These are phyloP conservation scores for Hypomyces perniciosus DNA, from an alignment of 2,329 filamentous ascomycete genomes.

Conservation along the genomic window DNA sequence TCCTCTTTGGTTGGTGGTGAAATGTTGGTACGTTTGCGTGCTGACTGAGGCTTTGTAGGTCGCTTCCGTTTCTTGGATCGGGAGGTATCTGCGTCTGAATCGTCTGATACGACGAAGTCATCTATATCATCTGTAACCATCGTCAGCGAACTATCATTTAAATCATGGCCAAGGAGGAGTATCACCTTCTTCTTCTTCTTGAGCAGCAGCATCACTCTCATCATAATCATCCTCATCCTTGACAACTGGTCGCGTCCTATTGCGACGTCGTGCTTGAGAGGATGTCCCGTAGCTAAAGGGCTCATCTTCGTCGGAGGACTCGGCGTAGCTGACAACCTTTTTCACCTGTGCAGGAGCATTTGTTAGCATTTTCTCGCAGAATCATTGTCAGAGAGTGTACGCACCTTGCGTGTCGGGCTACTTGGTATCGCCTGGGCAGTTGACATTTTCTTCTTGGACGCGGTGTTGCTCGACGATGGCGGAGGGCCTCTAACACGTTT, in stretches of 20 bases:
- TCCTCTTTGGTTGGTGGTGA: conserved; percentile 32
- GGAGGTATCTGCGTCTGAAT: conserved; percentile 61
- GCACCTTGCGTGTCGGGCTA: conserved; percentile 77
- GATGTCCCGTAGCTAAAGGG: conserved; percentile 49
- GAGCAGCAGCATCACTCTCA: conserved; percentile 55
- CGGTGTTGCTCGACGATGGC: neutral
- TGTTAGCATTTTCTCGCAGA: neutral
- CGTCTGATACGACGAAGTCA: conserved; percentile 83
- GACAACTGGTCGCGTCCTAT: conserved; percentile 52
- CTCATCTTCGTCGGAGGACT: conserved; percentile 76
- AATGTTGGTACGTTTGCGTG: conserved; percentile 58
- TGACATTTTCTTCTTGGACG: neutral
- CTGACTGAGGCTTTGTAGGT: conserved; percentile 42
- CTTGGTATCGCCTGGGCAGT: conserved; percentile 40
- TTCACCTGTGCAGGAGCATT: conserved; percentile 34
- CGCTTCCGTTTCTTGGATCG: conserved; percentile 71
- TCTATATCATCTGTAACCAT: conserved; percentile 59
- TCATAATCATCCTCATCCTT: conserved; percentile 64
- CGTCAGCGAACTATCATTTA: conserved; percentile 4
- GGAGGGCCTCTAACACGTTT: neutral
- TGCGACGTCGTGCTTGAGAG: conserved; percentile 33
- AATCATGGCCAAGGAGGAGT: neutral
- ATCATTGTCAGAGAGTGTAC: neutral
- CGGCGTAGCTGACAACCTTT: conserved; percentile 69
- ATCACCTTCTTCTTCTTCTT: conserved; percentile 57